Evolutionary conservation across 1,139 yeast genomes (phyloP).

Genomic region (Magnusiomyces starmeri): DNA sequence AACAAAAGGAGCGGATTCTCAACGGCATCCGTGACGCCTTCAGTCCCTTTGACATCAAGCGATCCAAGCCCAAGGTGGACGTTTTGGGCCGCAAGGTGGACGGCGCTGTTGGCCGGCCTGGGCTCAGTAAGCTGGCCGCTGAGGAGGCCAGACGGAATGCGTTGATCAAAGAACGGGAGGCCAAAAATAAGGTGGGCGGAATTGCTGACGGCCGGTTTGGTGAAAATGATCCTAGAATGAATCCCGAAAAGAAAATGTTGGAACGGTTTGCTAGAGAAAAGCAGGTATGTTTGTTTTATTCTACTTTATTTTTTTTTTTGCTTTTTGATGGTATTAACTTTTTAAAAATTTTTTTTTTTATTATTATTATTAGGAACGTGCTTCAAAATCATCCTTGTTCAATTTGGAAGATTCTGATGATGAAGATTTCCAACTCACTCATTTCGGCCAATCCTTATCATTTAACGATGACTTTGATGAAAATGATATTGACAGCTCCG

Average conservation of each 20-base stretch:
- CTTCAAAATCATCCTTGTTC: slow-evolving; percentile 44
- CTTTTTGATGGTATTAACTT: slow-evolving; percentile 2
- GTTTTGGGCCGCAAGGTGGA: slow-evolving; percentile 50
- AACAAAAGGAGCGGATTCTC: slow-evolving; percentile 52
- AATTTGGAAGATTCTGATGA: slow-evolving; percentile 70
- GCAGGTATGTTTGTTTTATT: slow-evolving; percentile 36
- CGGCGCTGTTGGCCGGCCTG: slow-evolving; percentile 65
- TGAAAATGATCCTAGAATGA: slow-evolving; percentile 63
- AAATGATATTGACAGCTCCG: slow-evolving; percentile 41
- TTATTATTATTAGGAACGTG: slow-evolving; percentile 8
- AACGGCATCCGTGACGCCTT: slow-evolving; percentile 67
- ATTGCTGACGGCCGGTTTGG: slow-evolving; percentile 87
- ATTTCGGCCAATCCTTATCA: slow-evolving; percentile 64
- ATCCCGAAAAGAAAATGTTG: slow-evolving; percentile 88
- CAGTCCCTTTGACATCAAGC: slow-evolving; percentile 79
- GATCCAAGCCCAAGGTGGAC: slow-evolving; percentile 57
- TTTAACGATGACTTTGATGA: slow-evolving; percentile 45
- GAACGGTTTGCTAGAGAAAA: slow-evolving; percentile 88
- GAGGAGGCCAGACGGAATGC: slow-evolving; percentile 62
- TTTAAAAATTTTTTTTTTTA: background rate
- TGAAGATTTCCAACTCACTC: slow-evolving; percentile 56
- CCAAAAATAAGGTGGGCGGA: slow-evolving; percentile 69
- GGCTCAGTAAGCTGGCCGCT: slow-evolving; percentile 66
- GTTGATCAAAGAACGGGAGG: slow-evolving; percentile 53
- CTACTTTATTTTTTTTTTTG: background rate